Conservation (phyloP, 2,329 filamentous ascomycete genomes). For the Penicillium aurantiogriseum region DNA sequence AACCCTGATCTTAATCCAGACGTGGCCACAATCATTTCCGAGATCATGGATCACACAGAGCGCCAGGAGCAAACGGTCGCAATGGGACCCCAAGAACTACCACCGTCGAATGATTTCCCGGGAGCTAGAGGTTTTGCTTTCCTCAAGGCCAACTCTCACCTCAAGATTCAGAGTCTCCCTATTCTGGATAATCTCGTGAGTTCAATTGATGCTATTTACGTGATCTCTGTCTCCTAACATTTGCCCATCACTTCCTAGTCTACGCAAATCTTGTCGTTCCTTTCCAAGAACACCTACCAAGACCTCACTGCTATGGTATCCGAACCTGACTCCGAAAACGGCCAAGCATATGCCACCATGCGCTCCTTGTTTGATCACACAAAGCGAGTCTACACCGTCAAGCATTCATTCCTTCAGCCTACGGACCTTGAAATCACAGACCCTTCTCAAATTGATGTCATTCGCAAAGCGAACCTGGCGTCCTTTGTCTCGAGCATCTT, state of each 20-base stretch:
- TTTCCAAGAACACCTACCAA: slow-evolving; percentile 56
- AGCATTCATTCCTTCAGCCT: slow-evolving; percentile 56
- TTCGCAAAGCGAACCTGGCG: slow-evolving; percentile 64
- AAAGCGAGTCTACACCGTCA: slow-evolving; percentile 59
- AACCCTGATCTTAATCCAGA: slow-evolving; percentile 33
- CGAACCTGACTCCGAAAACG: slow-evolving; percentile 54
- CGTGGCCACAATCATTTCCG: slow-evolving; percentile 42
- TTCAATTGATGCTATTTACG: not conserved
- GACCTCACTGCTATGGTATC: slow-evolving; percentile 59
- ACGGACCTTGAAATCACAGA: slow-evolving; percentile 54
- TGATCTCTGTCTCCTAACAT: not conserved
- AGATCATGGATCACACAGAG: slow-evolving; percentile 46
- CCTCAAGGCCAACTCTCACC: slow-evolving; percentile 44
- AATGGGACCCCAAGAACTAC: slow-evolving; percentile 36
- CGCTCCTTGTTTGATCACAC: slow-evolving; percentile 64
- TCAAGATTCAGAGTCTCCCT: slow-evolving; percentile 60
- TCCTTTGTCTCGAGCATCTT: slow-evolving; percentile 65
- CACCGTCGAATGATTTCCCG: slow-evolving; percentile 28
- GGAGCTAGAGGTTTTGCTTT: slow-evolving; percentile 38
- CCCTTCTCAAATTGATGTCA: slow-evolving; percentile 55
- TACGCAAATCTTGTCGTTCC: slow-evolving; percentile 57
- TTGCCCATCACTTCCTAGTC: slow-evolving; percentile 44
- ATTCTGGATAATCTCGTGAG: slow-evolving; percentile 61
- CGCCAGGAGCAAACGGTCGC: slow-evolving; percentile 41
- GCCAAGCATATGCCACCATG: slow-evolving; percentile 61